Evolutionary conservation across 805 yeast species (phyloP).

Genomic region (Monosporozyma aerobia): DNA sequence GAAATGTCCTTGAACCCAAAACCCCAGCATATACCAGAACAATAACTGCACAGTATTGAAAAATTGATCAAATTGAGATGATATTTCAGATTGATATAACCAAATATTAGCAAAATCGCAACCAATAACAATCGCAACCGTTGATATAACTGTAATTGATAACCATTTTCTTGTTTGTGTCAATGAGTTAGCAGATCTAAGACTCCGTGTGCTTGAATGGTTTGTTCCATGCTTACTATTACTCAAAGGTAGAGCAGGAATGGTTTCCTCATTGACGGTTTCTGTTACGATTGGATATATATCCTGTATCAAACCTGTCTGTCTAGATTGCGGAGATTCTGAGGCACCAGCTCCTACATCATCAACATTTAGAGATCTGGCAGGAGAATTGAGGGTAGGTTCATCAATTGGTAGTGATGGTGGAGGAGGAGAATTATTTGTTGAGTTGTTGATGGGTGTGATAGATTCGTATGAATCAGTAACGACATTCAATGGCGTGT

Average conservation of each 20-base stretch:
- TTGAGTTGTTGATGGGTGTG: background rate
- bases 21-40: background rate
- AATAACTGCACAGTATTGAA: background rate
- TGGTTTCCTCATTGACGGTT: background rate
- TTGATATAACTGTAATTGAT: background rate
- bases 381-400: background rate
- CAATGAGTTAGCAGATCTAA: background rate
- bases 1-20: background rate
- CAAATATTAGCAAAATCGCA: background rate
- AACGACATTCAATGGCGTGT: background rate
- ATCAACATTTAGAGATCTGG: background rate
- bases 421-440: background rate
- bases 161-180: background rate
- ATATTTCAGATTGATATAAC: background rate
- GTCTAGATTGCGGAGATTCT: background rate
- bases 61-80: background rate
- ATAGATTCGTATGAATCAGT: slow-evolving; percentile 1
- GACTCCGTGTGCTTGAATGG: background rate
- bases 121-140: background rate
- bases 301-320: background rate
- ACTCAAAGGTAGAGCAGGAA: background rate
- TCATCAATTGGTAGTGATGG: background rate
- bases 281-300: background rate
- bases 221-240: background rate
- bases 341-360: background rate